Percentiles rank a stretch among this genome's conserved stretches.
Conservation (phyloP, 2,329 filamentous ascomycete genomes). For the Monosporascus sp. region DNA sequence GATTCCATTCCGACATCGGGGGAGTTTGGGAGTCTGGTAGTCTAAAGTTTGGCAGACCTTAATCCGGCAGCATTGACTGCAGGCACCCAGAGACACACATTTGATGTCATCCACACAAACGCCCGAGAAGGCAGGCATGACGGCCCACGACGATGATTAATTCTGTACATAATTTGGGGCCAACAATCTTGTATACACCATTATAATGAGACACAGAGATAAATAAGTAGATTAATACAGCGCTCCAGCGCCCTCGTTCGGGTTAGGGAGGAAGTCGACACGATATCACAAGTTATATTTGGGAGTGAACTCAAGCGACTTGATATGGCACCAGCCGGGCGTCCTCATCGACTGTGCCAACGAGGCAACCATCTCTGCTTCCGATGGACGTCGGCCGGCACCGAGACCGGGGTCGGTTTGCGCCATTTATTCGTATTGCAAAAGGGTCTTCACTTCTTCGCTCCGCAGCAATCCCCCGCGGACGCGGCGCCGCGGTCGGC, state of each 20-base stretch:
- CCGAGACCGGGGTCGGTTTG: too few species aligned
- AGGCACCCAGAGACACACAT: constrained; percentile 10
- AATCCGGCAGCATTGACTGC: background rate
- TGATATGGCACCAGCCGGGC: too few species aligned
- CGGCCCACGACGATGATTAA: constrained; percentile 14
- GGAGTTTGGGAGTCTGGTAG: background rate
- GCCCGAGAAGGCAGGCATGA: constrained; percentile 4
- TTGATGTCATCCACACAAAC: constrained; percentile 3
- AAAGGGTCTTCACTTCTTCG: constrained; percentile 22
- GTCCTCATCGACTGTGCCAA: too few species aligned
- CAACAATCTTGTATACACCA: constrained; percentile 13
- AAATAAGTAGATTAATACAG: constrained; percentile 11
- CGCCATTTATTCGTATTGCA: too few species aligned
- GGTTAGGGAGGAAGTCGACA: background rate
- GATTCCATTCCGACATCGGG: background rate
- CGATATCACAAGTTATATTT: background rate
- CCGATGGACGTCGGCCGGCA: too few species aligned
- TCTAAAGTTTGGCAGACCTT: background rate
- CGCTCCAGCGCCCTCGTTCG: background rate
- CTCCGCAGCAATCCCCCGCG: constrained; percentile 50
- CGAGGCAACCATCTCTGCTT: too few species aligned
- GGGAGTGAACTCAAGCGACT: background rate
- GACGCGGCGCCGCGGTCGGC: constrained; percentile 39
- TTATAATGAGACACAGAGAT: constrained; percentile 13
- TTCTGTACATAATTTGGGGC: constrained; percentile 16